Evolutionary conservation across 2,329 filamentous ascomycete genomes (phyloP).

Genomic region (Aspergillus ochraceoroseus): DNA sequence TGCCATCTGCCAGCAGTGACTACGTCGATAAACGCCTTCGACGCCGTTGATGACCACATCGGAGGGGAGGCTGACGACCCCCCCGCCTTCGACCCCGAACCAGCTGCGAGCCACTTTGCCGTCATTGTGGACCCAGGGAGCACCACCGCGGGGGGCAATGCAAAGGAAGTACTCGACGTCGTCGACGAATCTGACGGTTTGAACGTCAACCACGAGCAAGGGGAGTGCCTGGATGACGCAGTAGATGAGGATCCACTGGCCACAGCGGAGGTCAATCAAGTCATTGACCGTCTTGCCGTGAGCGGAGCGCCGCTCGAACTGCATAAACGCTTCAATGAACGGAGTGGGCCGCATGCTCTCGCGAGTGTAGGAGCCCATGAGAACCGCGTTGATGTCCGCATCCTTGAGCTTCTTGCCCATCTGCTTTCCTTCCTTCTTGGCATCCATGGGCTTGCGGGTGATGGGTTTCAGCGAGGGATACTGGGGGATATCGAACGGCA

Average conservation of each 20-base stretch:
- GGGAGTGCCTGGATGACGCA: slow-evolving; percentile 48
- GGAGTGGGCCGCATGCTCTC: slow-evolving; percentile 55
- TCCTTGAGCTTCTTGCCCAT: slow-evolving; percentile 68
- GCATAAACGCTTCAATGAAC: slow-evolving; percentile 47
- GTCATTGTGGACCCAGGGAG: slow-evolving; percentile 48
- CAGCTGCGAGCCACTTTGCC: slow-evolving; percentile 43
- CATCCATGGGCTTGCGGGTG: slow-evolving; percentile 59
- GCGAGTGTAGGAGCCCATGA: slow-evolving; percentile 77
- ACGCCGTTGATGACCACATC: slow-evolving; percentile 63
- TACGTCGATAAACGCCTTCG: slow-evolving; percentile 63
- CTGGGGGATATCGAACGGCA: slow-evolving; percentile 82
- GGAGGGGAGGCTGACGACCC: slow-evolving; percentile 58
- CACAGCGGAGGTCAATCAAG: slow-evolving; percentile 45
- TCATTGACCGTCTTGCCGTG: slow-evolving; percentile 45
- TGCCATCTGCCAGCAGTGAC: slow-evolving; percentile 64
- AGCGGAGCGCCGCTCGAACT: slow-evolving; percentile 44
- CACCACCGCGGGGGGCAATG: slow-evolving; percentile 46
- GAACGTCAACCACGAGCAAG: slow-evolving; percentile 48
- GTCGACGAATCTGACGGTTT: slow-evolving; percentile 42
- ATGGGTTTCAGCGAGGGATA: slow-evolving; percentile 66
- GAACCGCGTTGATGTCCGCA: slow-evolving; percentile 68
- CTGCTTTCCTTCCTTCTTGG: slow-evolving; percentile 70
- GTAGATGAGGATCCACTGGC: slow-evolving; percentile 51
- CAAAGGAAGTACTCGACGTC: slow-evolving; percentile 50
- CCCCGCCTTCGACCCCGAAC: slow-evolving; percentile 58